Evolutionary conservation across 176 grass and related monocot species (phyloP).

Genomic region (Cenchrus americanus): DNA sequence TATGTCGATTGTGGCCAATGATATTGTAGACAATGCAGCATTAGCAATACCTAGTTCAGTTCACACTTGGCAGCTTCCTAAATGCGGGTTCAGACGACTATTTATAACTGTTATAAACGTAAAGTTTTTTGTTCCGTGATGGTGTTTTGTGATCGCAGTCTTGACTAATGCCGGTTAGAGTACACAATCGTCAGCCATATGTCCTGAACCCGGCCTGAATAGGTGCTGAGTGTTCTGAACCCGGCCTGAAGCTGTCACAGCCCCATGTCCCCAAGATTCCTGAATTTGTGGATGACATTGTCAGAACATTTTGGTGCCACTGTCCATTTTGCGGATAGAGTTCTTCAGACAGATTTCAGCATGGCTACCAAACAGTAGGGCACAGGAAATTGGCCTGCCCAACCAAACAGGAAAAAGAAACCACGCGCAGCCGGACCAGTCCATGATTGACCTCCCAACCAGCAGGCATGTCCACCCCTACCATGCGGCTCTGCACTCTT

Average conservation of each 20-base stretch:
- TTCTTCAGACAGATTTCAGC: not conserved
- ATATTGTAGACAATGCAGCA: not conserved
- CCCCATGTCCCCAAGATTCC: not conserved
- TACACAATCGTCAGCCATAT: not conserved
- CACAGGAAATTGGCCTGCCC: not conserved
- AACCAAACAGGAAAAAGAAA: not conserved
- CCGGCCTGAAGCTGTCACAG: not conserved
- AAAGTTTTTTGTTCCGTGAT: not conserved
- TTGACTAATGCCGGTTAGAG: not conserved
- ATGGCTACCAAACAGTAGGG: not conserved
- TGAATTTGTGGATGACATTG: not conserved
- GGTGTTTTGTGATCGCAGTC: not conserved
- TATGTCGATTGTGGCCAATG: not conserved
- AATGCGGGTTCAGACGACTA: not conserved
- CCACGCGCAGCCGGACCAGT: not conserved
- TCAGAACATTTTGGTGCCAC: not conserved
- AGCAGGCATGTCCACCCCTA: slow-evolving; percentile 17
- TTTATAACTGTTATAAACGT: no score
- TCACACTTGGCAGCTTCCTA: not conserved
- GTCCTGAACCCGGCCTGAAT: not conserved
- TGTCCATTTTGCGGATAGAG: not conserved
- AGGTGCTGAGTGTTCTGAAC: no score
- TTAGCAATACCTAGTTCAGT: not conserved
- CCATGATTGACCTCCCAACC: slow-evolving; percentile 34
- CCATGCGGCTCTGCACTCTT: slow-evolving; percentile 27